Percentiles rank a stretch among this genome's conserved stretches.
These are phyloP conservation scores for Microsporum canis DNA, from an alignment of 2,329 filamentous ascomycete species.

Conservation along the genomic window DNA sequence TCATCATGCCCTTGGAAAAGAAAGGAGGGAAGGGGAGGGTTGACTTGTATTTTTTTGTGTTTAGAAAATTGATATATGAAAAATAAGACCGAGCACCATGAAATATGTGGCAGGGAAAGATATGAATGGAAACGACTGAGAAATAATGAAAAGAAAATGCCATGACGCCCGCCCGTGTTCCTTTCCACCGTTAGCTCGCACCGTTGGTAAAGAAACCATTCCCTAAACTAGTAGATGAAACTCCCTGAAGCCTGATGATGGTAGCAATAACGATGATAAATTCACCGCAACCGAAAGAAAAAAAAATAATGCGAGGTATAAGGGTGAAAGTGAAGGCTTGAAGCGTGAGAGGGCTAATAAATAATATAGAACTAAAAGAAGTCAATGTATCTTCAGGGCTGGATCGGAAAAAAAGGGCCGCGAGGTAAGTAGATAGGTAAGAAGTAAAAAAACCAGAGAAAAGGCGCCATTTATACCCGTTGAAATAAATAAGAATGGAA, in stretches of 20 bases:
- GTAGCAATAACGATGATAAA: neutral
- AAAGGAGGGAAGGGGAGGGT: neutral
- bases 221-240: neutral
- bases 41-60: neutral
- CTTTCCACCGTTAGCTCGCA: conserved; percentile 1
- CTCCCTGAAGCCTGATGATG: neutral
- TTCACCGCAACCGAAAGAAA: neutral
- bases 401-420: neutral
- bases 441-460: neutral
- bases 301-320: neutral
- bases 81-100: neutral
- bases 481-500: neutral
- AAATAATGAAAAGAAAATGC: neutral
- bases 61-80: neutral
- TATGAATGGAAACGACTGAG: neutral
- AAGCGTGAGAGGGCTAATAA: neutral
- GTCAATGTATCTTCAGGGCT: neutral
- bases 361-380: neutral
- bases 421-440: neutral
- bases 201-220: neutral
- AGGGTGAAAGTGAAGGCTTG: neutral
- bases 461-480: conserved; percentile 1
- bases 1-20: neutral
- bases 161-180: neutral
- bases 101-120: neutral